These are phyloP conservation scores for Striga asiatica DNA, from an alignment of 257 asterid genomes.

Conservation along the genomic window DNA sequence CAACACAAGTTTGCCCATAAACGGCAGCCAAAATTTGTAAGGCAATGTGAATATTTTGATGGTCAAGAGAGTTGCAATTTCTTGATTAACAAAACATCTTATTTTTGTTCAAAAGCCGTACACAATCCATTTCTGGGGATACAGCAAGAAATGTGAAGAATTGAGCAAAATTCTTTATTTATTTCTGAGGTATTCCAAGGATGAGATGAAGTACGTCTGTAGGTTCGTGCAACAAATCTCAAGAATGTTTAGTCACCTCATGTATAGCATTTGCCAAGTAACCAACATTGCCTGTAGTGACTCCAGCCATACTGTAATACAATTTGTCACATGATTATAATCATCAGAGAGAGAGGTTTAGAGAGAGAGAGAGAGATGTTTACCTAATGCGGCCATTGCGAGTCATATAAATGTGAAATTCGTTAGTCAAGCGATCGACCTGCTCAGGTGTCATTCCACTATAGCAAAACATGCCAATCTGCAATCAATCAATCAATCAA, in stretches of 20 bases:
- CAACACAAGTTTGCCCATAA: too few species aligned
- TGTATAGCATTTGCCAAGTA: constrained; percentile 90
- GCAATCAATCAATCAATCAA: too few species aligned
- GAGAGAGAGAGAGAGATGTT: background rate
- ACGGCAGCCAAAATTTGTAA: background rate
- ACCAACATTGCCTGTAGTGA: constrained; percentile 78
- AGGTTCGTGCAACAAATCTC: constrained; percentile 10
- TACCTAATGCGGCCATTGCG: constrained; percentile 97
- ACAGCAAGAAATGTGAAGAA: background rate
- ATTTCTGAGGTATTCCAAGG: constrained; percentile 12
- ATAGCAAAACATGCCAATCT: constrained; percentile 99
- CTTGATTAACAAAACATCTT: too few species aligned
- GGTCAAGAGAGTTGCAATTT: constrained; percentile 9
- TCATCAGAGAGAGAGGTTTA: too few species aligned
- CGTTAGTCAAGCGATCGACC: constrained; percentile 88
- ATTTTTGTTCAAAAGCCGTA: background rate
- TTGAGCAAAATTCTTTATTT: constrained; percentile 1
- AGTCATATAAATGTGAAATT: constrained; percentile 87
- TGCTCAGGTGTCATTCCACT: constrained; percentile 97
- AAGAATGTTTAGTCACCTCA: constrained; percentile 66
- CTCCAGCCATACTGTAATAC: constrained; percentile 95
- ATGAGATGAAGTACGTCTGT: background rate
- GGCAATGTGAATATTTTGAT: background rate
- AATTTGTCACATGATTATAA: too few species aligned
- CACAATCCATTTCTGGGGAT: constrained; percentile 6